Evolutionary conservation across 2,329 filamentous ascomycete genomes (phyloP).

Genomic region (Moelleriella libera): DNA sequence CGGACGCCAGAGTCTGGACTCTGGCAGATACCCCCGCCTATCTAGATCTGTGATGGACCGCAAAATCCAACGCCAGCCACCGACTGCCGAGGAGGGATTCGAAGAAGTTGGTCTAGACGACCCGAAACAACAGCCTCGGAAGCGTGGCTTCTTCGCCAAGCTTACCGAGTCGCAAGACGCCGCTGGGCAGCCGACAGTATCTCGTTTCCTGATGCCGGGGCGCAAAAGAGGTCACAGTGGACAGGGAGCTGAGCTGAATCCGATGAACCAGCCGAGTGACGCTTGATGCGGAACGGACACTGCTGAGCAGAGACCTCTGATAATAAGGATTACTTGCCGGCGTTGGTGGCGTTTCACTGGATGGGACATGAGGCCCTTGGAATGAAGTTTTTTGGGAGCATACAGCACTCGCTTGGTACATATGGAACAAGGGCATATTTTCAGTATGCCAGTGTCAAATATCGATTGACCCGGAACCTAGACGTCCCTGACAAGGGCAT

Average conservation of each 20-base stretch:
- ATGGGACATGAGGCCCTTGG: background rate
- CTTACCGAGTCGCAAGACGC: conserved; percentile 49
- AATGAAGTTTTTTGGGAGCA: background rate
- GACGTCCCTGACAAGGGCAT: too few species aligned
- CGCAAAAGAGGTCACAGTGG: conserved; percentile 54
- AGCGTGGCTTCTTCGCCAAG: conserved; percentile 61
- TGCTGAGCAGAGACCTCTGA: background rate
- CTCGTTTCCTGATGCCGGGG: conserved; percentile 53
- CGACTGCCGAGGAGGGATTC: conserved; percentile 67
- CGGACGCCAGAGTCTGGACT: conserved; percentile 72
- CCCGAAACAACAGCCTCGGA: conserved; percentile 30
- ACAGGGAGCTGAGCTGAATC: conserved; percentile 56
- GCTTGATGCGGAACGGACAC: conserved; percentile 7
- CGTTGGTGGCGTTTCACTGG: background rate
- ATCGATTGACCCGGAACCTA: background rate
- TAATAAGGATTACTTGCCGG: too few species aligned
- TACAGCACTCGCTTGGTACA: background rate
- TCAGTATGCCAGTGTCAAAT: background rate
- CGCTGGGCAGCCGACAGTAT: conserved; percentile 24
- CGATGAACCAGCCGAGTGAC: conserved; percentile 34
- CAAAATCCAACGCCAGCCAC: conserved; percentile 42
- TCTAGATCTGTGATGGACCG: conserved; percentile 47
- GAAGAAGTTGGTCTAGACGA: conserved; percentile 88
- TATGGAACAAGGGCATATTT: background rate
- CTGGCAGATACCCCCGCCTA: conserved; percentile 47